Base-by-base conservation (phyloP, 2,329 filamentous ascomycete genomes). In the Cercospora sesami region DNA sequence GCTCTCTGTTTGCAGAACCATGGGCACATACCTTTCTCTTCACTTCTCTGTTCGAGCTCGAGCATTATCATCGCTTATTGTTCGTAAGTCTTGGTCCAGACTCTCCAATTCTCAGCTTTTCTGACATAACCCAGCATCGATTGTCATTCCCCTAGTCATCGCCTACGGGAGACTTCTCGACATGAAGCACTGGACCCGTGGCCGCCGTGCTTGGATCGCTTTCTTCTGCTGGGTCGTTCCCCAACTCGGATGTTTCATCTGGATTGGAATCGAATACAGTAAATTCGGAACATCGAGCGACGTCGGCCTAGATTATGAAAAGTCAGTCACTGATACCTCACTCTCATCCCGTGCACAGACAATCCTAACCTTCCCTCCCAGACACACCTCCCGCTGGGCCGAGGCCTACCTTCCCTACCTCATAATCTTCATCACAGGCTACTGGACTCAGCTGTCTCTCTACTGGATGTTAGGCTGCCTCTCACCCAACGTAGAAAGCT, bases 381-480 rank as follows among this genome's bases (percentile, higher is more conserved):
- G 71, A 18, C n/a, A 70, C 21, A 60, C 68, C 4, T 10, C 67
- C 61, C 36, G 60, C 60, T 70, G 69, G 71, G 66, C 71, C 14
- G 60, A 68, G 51, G 72, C 71, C 4, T 74, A 73, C 63, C 21
- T 73, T 3, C 73, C 73, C 1, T 74, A 73, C 53, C 65, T 74
- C 53, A 67, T 74, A 42, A 72, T 74, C 18, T 72, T 73, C 55
- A 62, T 69, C 30, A 73, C 73, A 1, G 71, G 72, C 33, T 73
- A 73, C 60, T 69, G 71, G 67, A 72, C 70, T 3, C 73, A 74
- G 58, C 63, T 72, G 7, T 73, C 69, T 1, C 69, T 80, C 5
- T 80, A 80, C 71, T 80, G 79, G 79, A 78, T 80, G 21, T 71
- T 80, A 14, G 78, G 77, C 31, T 78, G 75, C 3, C 78, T 80